Percentiles rank a stretch among this genome's conserved stretches.
phyloP scores from a whole-genome alignment of 2,329 filamentous ascomycete genomes.

The Diaporthe sp. region DNA sequence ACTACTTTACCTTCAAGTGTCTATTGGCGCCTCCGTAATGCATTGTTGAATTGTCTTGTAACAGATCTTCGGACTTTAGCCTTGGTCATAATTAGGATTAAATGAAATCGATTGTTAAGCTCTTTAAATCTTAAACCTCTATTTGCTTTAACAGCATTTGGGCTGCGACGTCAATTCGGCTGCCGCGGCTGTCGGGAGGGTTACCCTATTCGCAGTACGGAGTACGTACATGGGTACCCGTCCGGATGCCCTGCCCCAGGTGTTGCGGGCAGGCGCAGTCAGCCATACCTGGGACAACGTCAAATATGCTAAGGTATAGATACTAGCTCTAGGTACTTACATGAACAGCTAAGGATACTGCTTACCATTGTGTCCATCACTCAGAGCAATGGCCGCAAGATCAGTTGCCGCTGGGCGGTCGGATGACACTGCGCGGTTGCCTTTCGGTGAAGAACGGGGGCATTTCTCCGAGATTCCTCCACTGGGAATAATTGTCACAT shows the following conservation, averaged over 20 bases:
- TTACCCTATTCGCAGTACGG: neutral
- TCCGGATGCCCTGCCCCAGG: neutral
- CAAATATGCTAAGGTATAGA: neutral
- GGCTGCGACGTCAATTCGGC: neutral
- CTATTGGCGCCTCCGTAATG: too few species aligned
- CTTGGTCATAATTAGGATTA: neutral
- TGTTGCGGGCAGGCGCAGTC: neutral
- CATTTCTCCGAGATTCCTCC: too few species aligned
- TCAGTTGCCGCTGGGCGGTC: neutral
- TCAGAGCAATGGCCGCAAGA: neutral
- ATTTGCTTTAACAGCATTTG: neutral
- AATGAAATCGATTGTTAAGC: neutral
- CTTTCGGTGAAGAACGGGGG: neutral
- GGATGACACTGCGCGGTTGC: neutral
- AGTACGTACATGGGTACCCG: too few species aligned
- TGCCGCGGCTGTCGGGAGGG: neutral
- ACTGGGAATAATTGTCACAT: too few species aligned
- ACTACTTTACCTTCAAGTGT: too few species aligned
- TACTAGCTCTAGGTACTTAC: neutral
- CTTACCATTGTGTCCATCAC: neutral
- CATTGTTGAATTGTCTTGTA: too few species aligned
- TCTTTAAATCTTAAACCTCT: neutral
- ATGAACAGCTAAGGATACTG: neutral
- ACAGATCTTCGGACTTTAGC: too few species aligned
- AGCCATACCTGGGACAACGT: neutral